Base-by-base conservation (phyloP, 2,329 filamentous ascomycete species). In the Amauroascus verrucosus region DNA sequence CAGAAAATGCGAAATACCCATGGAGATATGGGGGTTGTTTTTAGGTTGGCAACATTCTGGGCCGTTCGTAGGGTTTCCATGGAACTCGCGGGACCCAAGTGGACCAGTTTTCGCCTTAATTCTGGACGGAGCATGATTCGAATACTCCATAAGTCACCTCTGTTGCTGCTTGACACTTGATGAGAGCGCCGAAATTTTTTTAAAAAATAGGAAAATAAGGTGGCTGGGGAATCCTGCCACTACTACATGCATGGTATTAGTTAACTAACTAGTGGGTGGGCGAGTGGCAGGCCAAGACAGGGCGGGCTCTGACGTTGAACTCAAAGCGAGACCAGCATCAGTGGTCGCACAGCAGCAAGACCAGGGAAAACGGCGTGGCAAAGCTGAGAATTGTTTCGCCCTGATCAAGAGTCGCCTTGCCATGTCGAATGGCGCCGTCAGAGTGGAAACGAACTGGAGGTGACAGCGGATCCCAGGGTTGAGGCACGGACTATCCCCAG, bases 401-500 rank as follows among this genome's bases (percentile, higher is more conserved):
- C 24, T 49, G 47, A 16, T 5, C 33, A 49, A 14, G 33, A 40
- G 18, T 40, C 37, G 30, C 13, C 2, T 20, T 45, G 14, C 28
- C 41, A 26, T 41, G 40, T 30, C 18, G 20, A 52, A 50, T 16
- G n/a, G 51, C 20, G 32, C 51, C 51, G 16, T n/a, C 40, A 33
- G 26, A 26, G 44, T 26, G 51, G 51, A 53, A 53, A 44, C 51
- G 51, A 53, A 53, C 43, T 53, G 45, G 45, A 43, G 43, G 6
- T 24, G 16, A 48, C 50, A 56, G 56, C 60, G 54, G 58, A 59
- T 57, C 59, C 65, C 56, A 61, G 59, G 59, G 59, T 54, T 57
- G 57, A 59, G 33, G 44, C 55, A 61, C 58, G 58, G 58, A 62
- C 60, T 60, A 59, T 57, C 63, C 60, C 61, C 61, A 58, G 60